Evolutionary conservation across 139 green algal genomes (phyloP).

Genomic region (Mesostigma viride): DNA sequence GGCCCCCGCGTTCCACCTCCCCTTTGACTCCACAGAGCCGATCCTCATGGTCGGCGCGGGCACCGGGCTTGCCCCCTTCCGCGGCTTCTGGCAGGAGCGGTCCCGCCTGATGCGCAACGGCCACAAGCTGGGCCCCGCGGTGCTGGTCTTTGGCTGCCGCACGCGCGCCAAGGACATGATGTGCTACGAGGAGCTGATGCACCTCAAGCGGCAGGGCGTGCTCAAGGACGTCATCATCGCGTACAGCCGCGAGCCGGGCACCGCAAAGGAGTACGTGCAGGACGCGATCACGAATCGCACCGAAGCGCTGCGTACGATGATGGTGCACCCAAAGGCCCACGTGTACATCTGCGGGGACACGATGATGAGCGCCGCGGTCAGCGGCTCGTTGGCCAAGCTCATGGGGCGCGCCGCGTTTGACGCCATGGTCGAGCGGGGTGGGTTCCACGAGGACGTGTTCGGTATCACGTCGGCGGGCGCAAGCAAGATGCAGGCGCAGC

Average conservation of each 20-base stretch:
- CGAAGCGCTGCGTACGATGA: too few species aligned
- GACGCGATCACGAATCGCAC: too few species aligned
- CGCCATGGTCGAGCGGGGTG: constrained; percentile 2
- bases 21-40: constrained; percentile 11
- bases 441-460: constrained; percentile 35
- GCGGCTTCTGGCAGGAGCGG: constrained; percentile 19
- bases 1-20: constrained; percentile 30
- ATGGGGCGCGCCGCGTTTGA: too few species aligned
- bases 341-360: neutral
- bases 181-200: constrained; percentile 20
- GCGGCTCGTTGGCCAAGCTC: too few species aligned
- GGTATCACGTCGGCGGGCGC: constrained; percentile 16
- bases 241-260: neutral
- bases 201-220: too few species aligned
- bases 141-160: constrained; percentile 10
- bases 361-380: neutral
- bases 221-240: neutral
- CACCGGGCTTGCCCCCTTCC: constrained; percentile 35
- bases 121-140: constrained; percentile 4
- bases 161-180: constrained; percentile 10
- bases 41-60: constrained; percentile 36
- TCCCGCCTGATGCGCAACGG: constrained; percentile 4
- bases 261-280: neutral
- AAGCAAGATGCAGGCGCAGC: neutral
- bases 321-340: neutral